These are phyloP conservation scores for Nepenthes mirabilis DNA, from an alignment of 148 eudicot species.

Conservation along the genomic window DNA sequence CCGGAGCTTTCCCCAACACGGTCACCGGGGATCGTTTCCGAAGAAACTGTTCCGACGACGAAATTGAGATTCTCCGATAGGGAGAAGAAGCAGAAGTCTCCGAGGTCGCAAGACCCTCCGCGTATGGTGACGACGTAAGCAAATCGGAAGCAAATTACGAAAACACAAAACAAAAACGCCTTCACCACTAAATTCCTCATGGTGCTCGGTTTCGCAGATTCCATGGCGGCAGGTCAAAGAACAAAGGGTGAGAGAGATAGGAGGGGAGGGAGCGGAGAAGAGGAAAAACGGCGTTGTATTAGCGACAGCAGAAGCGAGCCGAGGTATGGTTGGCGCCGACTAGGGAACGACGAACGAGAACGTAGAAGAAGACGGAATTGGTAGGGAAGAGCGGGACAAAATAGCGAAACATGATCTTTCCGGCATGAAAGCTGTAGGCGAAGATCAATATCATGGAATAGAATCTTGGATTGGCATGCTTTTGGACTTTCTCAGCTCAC, in stretches of 20 bases:
- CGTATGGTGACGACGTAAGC: constrained; percentile 60
- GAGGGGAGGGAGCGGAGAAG: constrained; percentile 1
- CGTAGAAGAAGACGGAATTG: constrained; percentile 14
- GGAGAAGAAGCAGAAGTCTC: constrained; percentile 71
- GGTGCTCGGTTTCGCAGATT: constrained; percentile 30
- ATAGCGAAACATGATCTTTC: constrained; percentile 25
- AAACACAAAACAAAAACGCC: constrained; percentile 33
- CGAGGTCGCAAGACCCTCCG: constrained; percentile 63
- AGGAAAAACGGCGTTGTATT: constrained; percentile 1
- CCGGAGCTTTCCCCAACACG: constrained; percentile 8
- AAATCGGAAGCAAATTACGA: constrained; percentile 48
- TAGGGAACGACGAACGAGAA: constrained; percentile 18
- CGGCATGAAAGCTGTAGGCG: too few species aligned
- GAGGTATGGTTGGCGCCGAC: constrained; percentile 91
- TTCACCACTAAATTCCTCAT: constrained; percentile 43
- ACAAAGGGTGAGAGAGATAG: not conserved
- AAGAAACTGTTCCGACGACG: constrained; percentile 5
- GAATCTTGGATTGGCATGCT: too few species aligned
- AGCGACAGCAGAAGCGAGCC: constrained; percentile 73
- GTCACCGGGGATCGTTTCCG: constrained; percentile 6
- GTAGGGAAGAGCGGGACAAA: constrained; percentile 14
- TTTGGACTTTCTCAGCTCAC: too few species aligned
- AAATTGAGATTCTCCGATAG: constrained; percentile 24
- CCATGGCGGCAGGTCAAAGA: constrained; percentile 14
- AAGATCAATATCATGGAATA: too few species aligned